Conservation (phyloP, 805 yeast genomes). For the Candida quercuum region DNA sequence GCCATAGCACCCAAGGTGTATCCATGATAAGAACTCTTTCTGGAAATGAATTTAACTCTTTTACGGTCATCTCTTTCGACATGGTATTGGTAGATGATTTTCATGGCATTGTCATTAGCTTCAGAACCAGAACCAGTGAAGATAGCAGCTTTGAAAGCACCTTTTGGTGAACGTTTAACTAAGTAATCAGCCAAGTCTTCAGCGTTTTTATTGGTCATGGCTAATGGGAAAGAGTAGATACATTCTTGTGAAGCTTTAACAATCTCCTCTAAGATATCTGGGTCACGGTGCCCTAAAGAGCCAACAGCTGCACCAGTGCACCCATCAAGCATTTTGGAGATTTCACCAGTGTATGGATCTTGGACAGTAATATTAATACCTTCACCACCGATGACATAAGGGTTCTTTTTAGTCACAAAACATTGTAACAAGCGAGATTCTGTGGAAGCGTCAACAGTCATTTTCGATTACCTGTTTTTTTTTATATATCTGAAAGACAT, state of each 20-base stretch:
- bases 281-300: constrained; percentile 40
- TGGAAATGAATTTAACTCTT: constrained; percentile 37
- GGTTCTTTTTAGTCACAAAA: neutral
- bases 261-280: constrained; percentile 35
- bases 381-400: constrained; percentile 27
- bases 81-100: constrained; percentile 45
- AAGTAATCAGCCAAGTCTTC: constrained; percentile 38
- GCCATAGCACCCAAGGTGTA: constrained; percentile 42
- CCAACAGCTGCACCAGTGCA: constrained; percentile 48
- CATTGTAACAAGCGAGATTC: neutral
- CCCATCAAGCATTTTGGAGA: constrained; percentile 33
- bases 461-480: no score
- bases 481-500: no score
- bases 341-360: constrained; percentile 31
- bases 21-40: constrained; percentile 45
- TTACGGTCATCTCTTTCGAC: constrained; percentile 36
- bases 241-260: constrained; percentile 30
- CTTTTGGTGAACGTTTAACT: constrained; percentile 37
- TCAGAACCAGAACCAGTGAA: constrained; percentile 63
- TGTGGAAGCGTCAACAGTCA: neutral
- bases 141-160: constrained; percentile 36
- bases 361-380: constrained; percentile 32
- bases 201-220: constrained; percentile 29
- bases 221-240: constrained; percentile 32
- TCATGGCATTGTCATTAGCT: constrained; percentile 60